Percentiles rank a stretch among this genome's conserved stretches.
Conservation (phyloP, 2,329 filamentous ascomycete genomes). For the Verticillium nonalfalfae region DNA sequence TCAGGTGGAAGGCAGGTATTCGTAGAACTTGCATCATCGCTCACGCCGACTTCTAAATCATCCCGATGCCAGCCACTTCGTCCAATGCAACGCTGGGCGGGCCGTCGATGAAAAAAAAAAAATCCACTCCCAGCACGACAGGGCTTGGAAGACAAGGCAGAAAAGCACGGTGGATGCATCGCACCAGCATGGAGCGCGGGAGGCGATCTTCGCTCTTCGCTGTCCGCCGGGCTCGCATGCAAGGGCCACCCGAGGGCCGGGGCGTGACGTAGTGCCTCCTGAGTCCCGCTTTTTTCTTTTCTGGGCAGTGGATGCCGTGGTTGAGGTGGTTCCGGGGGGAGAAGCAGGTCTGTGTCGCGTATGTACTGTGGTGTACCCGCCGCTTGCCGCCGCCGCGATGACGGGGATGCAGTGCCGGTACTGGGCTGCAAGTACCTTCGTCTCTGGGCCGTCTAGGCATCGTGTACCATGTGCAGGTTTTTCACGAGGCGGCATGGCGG, state of each 20-base stretch:
- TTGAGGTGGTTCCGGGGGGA: not conserved
- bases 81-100: not conserved
- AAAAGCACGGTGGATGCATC: not conserved
- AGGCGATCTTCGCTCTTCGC: not conserved
- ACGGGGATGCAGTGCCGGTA: not conserved
- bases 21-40: not conserved
- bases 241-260: slow-evolving; percentile 7
- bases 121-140: not conserved
- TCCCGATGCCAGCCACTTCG: not conserved
- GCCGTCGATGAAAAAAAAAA: not conserved
- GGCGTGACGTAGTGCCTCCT: slow-evolving; percentile 11
- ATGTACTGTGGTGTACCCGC: not conserved
- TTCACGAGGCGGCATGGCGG: not conserved
- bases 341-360: not conserved
- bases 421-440: not conserved
- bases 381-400: not conserved
- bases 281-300: slow-evolving; percentile 6
- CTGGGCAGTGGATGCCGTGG: not conserved
- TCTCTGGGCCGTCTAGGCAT: not conserved
- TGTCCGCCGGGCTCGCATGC: slow-evolving; percentile 1
- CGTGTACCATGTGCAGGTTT: not conserved
- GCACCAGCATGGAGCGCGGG: not conserved
- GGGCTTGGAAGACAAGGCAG: not conserved
- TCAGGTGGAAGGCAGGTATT: not conserved
- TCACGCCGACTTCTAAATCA: not conserved